phyloP scores from a whole-genome alignment of 2,329 filamentous ascomycete species.

The Exserohilum turcica region DNA sequence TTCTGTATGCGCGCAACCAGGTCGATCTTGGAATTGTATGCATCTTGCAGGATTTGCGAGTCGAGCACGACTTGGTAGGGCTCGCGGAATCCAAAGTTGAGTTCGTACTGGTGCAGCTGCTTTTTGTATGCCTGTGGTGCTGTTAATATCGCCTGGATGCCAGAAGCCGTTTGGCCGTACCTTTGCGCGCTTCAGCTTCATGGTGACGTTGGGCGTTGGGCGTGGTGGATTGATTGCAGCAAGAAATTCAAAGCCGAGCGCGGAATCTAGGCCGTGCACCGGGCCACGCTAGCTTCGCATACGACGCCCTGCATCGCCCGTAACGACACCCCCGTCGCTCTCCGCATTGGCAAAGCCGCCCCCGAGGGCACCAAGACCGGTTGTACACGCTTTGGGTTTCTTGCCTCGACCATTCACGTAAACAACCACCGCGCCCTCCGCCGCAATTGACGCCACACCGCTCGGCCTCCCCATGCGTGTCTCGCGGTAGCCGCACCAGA shows the following conservation, averaged over 20 bases:
- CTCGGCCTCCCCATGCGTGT: slow-evolving; percentile 17
- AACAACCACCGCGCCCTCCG: neutral
- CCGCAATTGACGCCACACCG: slow-evolving; percentile 1
- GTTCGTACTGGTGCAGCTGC: slow-evolving; percentile 89
- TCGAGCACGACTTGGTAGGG: slow-evolving; percentile 84
- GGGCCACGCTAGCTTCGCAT: slow-evolving; percentile 10
- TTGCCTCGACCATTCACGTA: neutral
- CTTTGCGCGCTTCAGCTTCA: slow-evolving; percentile 44
- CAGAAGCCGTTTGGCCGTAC: slow-evolving; percentile 5
- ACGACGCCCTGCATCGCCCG: slow-evolving; percentile 18
- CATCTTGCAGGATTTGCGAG: slow-evolving; percentile 81
- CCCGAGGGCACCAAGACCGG: slow-evolving; percentile 12
- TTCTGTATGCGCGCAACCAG: slow-evolving; percentile 75
- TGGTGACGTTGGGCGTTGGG: slow-evolving; percentile 19
- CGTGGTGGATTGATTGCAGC: slow-evolving; percentile 10
- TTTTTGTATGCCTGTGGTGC: slow-evolving; percentile 79
- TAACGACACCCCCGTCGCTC: slow-evolving; percentile 20
- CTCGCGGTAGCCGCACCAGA: slow-evolving; percentile 28
- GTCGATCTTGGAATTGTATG: slow-evolving; percentile 84
- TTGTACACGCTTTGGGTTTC: slow-evolving; percentile 15
- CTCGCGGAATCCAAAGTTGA: slow-evolving; percentile 88
- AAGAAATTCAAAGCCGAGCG: slow-evolving; percentile 15
- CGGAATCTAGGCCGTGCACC: slow-evolving; percentile 16
- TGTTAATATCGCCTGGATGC: neutral
- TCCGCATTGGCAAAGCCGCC: slow-evolving; percentile 22